Evolutionary conservation across 768 basidiomycete species (phyloP).

Genomic region (Pseudohyphozyma bogoriensis): DNA sequence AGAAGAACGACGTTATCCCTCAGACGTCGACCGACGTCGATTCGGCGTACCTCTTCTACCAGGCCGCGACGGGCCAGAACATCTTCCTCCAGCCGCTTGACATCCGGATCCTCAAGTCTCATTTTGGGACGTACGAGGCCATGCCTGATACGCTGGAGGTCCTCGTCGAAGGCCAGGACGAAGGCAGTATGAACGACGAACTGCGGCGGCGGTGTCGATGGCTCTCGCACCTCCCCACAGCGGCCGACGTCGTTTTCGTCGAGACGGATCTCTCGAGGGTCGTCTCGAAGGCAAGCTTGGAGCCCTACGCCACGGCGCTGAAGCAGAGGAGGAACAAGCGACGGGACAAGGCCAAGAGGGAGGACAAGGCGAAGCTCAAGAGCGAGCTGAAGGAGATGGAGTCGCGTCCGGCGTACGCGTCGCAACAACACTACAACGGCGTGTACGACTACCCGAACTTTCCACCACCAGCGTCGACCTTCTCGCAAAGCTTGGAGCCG

Average conservation of each 20-base stretch:
- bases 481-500: constrained; percentile 34
- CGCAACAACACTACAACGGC: constrained; percentile 5
- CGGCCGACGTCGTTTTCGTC: constrained; percentile 85
- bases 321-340: constrained; percentile 62
- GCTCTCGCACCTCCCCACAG: constrained; percentile 79
- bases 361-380: constrained; percentile 67
- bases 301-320: constrained; percentile 72
- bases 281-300: constrained; percentile 56
- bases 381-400: constrained; percentile 71
- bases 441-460: neutral
- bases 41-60: constrained; percentile 90
- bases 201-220: constrained; percentile 92
- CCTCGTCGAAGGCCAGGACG: constrained; percentile 52
- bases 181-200: constrained; percentile 64
- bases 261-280: constrained; percentile 74
- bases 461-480: neutral
- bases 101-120: constrained; percentile 78
- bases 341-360: constrained; percentile 71
- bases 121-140: constrained; percentile 66
- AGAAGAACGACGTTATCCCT: constrained; percentile 67
- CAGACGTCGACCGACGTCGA: constrained; percentile 61
- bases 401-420: constrained; percentile 34
- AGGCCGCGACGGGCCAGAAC: constrained; percentile 79
- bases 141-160: constrained; percentile 76
- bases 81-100: constrained; percentile 92